Evolutionary conservation across 169 alveolate species (phyloP), one percentile per base, ranked within the genome.

Genomic region (Plasmodium gaboni): DNA sequence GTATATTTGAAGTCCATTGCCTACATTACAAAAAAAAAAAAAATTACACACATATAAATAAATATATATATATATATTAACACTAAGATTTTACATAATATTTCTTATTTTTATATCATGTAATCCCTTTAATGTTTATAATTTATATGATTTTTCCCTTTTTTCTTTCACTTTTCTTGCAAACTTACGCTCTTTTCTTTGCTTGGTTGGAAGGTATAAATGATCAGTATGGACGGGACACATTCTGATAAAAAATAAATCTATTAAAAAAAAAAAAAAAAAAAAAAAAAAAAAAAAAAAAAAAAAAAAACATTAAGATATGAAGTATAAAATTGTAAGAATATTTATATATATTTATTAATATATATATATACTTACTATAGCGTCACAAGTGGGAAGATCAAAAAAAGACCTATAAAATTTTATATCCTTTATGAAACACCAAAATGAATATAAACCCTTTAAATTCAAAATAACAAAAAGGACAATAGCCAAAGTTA

Each of bases 391-490:
- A 19, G 89, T 76, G 7, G 89, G 78, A 4, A 64, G 28, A 22
- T 76, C 89, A 17, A 64, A 64, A 44, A 64, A 64, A 9, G 89
- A 64, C 22, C 50, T 64, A 46, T 46, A 65, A 50, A 76, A 65
- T 13, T 76, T 67, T 8, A 42, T 53, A 48, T 63, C 70, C 46
- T 65, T 76, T 3, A 67, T 24, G 26, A 76, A 76, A 48, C 89
- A 76, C 89, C 78, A 76, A 50, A 76, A 76, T 8, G 89, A 76
- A 44, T 76, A 76, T 28, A 76, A 64, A 26, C 89, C 89, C 26
- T 76, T 76, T 22, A 76, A 28, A 17, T 61, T 42, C 69, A 76
- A 65, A 76, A 76, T 76, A 1, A 76, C n/a, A 46, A 76, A 76
- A 50, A 76, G 42, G 50, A 76, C 48, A 65, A 76, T 65, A 26